Conservation (phyloP, 768 basidiomycete species). For the Termitomyces sp. region DNA sequence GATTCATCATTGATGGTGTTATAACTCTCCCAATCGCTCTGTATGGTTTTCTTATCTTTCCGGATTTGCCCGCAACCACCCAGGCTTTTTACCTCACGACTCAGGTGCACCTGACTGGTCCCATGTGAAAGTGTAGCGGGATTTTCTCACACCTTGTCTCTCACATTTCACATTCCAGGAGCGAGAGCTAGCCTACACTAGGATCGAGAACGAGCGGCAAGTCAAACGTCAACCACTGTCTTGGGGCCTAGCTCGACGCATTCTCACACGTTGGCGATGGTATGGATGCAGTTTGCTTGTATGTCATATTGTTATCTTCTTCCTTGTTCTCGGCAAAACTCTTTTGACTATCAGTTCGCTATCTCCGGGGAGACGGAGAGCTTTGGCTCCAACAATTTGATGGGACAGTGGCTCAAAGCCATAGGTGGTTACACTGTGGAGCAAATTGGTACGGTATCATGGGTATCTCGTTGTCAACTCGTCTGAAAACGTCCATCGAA, state of each 20-base stretch:
- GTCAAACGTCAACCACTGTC: conserved; percentile 37
- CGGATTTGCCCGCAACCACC: conserved; percentile 62
- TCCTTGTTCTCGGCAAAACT: background rate
- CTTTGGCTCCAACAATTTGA: conserved; percentile 65
- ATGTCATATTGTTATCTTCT: conserved; percentile 10
- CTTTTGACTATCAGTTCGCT: conserved; percentile 39
- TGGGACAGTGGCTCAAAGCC: conserved; percentile 67
- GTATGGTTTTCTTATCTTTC: conserved; percentile 69
- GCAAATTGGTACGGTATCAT: conserved; percentile 38
- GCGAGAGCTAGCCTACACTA: conserved; percentile 43
- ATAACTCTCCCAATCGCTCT: conserved; percentile 68
- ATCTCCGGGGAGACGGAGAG: conserved; percentile 64
- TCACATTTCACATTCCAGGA: conserved; percentile 33
- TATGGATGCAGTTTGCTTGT: conserved; percentile 64
- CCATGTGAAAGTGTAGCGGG: background rate
- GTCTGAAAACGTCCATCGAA: background rate
- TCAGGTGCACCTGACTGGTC: conserved; percentile 31
- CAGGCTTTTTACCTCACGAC: conserved; percentile 57
- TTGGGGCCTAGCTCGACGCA: conserved; percentile 38
- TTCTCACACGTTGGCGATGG: conserved; percentile 61
- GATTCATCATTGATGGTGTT: conserved; percentile 66
- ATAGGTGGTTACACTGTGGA: conserved; percentile 58
- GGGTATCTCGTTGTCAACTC: conserved; percentile 3
- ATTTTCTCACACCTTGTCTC: conserved; percentile 3
- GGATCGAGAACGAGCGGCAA: conserved; percentile 37